These are phyloP conservation scores for Pythium myriotylum DNA, from an alignment of 352 stramenopile species.

Conservation along the genomic window DNA sequence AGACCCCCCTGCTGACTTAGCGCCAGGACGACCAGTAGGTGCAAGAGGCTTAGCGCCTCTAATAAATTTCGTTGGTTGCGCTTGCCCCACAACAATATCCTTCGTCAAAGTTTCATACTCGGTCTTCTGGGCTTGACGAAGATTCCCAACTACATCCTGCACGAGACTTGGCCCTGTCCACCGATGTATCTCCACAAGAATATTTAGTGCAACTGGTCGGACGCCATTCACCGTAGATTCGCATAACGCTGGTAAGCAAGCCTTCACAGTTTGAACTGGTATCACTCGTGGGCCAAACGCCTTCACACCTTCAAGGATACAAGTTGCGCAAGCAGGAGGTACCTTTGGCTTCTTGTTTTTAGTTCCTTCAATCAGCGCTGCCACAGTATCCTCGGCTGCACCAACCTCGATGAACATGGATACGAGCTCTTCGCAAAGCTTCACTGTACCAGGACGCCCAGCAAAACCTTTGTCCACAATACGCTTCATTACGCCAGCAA, in stretches of 20 bases:
- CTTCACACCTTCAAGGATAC: slow-evolving; percentile 72
- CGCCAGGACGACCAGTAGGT: neutral
- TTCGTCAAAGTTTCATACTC: slow-evolving; percentile 83
- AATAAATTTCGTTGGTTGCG: slow-evolving; percentile 69
- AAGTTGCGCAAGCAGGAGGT: slow-evolving; percentile 66
- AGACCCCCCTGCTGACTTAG: neutral
- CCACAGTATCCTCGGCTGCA: slow-evolving; percentile 75
- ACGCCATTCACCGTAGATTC: slow-evolving; percentile 85
- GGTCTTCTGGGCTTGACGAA: slow-evolving; percentile 82
- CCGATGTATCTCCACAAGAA: slow-evolving; percentile 80
- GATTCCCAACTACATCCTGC: slow-evolving; percentile 77
- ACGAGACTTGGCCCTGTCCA: slow-evolving; percentile 78
- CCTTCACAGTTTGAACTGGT: slow-evolving; percentile 70
- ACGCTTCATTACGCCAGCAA: slow-evolving; percentile 69
- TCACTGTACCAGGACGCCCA: slow-evolving; percentile 71
- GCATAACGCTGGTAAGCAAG: slow-evolving; percentile 63
- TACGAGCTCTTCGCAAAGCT: slow-evolving; percentile 80
- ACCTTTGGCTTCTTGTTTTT: slow-evolving; percentile 90
- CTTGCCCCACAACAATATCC: slow-evolving; percentile 67
- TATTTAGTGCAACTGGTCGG: slow-evolving; percentile 74
- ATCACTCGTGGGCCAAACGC: slow-evolving; percentile 79
- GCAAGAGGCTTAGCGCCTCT: slow-evolving; percentile 49
- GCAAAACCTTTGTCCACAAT: slow-evolving; percentile 87
- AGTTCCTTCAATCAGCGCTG: slow-evolving; percentile 76
- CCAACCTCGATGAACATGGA: slow-evolving; percentile 73